Evolutionary conservation across 2,329 filamentous ascomycete species (phyloP).

Genomic region (Neofusicoccum kwambonambiense): DNA sequence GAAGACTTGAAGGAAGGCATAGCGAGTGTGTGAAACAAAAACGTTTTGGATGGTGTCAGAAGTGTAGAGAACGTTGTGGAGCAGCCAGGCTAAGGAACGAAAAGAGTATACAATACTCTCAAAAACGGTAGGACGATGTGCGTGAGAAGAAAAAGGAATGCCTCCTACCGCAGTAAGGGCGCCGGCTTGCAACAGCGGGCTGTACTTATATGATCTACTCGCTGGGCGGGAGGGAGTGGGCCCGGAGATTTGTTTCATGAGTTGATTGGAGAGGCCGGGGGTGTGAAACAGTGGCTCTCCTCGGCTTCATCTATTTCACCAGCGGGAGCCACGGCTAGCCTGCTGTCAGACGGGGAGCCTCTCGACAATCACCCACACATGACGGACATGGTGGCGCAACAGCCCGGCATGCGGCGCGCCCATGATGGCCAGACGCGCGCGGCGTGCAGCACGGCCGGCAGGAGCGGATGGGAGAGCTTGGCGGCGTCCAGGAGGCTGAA

Average conservation of each 20-base stretch:
- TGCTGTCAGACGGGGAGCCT: neutral
- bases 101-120: slow-evolving; percentile 14
- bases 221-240: neutral
- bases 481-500: slow-evolving; percentile 3
- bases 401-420: neutral
- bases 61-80: neutral
- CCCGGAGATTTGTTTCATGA: slow-evolving; percentile 12
- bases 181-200: neutral
- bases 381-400: neutral
- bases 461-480: neutral
- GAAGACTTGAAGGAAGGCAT: slow-evolving; percentile 13
- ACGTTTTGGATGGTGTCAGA: neutral
- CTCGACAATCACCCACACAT: neutral
- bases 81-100: slow-evolving; percentile 11
- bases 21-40: neutral
- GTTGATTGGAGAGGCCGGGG: slow-evolving; percentile 1
- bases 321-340: neutral
- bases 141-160: neutral
- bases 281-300: slow-evolving; percentile 5
- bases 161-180: neutral
- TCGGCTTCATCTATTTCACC: slow-evolving; percentile 9
- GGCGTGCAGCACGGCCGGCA: neutral
- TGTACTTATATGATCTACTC: slow-evolving; percentile 3
- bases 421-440: neutral
- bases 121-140: neutral